Conservation (phyloP, 2,329 filamentous ascomycete species). For the Boeremia lycopersici region DNA sequence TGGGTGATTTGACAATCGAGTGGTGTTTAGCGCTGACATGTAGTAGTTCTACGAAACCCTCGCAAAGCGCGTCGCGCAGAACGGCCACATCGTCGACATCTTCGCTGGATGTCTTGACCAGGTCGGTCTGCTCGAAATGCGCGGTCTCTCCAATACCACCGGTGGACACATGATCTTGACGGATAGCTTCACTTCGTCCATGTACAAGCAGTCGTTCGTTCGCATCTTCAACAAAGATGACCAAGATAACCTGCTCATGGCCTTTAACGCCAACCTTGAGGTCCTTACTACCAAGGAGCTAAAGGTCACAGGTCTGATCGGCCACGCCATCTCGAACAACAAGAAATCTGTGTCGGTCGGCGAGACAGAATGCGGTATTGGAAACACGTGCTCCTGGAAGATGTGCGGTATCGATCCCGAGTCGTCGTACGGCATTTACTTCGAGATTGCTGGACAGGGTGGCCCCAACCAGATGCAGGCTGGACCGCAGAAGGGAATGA, state of each 20-base stretch:
- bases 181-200: slow-evolving; percentile 97
- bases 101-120: slow-evolving; percentile 98
- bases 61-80: slow-evolving; percentile 92
- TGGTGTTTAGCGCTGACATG: not conserved
- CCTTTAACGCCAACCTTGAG: slow-evolving; percentile 95
- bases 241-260: slow-evolving; percentile 94
- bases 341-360: slow-evolving; percentile 98
- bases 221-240: slow-evolving; percentile 97
- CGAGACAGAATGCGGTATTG: slow-evolving; percentile 97
- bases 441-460: slow-evolving; percentile 94
- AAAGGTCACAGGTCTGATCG: slow-evolving; percentile 96
- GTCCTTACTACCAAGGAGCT: slow-evolving; percentile 97
- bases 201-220: slow-evolving; percentile 99
- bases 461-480: slow-evolving; percentile 85
- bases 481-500: slow-evolving; percentile 88
- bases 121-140: slow-evolving; percentile 97
- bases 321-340: slow-evolving; percentile 94
- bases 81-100: slow-evolving; percentile 96
- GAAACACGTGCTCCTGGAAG: slow-evolving; percentile 99
- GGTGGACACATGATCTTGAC: slow-evolving; percentile 98
- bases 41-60: slow-evolving; percentile 87
- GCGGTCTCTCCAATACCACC: slow-evolving; percentile 92
- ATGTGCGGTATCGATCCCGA: slow-evolving; percentile 98
- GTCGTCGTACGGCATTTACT: slow-evolving; percentile 94
- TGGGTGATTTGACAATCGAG: slow-evolving; percentile 45